Base-by-base conservation (phyloP, 306 rosid genomes). In the Vigna trinervia region DNA sequence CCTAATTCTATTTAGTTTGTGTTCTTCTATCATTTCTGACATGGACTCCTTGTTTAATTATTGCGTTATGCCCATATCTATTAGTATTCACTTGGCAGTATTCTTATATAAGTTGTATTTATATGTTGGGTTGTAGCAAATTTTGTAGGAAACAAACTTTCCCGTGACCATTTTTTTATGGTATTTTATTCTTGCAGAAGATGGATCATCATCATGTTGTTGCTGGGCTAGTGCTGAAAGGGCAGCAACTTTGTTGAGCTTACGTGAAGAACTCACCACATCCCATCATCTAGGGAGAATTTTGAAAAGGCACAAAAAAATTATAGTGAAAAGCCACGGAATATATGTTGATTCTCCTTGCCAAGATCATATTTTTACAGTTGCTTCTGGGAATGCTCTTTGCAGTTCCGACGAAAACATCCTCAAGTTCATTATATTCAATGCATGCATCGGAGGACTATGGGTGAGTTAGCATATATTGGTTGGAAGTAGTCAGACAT, bases 201-300 rank as follows among this genome's bases (percentile, higher is more conserved):
- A 95, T 74, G 98, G 98, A 41, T 90, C 97, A 38, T 89, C 96
- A 45, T 80, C 82, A 19, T 89, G 96, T 76, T 84, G 80, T 83
- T 92, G 98, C 86, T 95, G 98, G 98, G 88, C 95, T 70, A 82
- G 84, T 64, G 92, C 86, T 80, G 93, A 92, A 76, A 88, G 87
- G 82, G 97, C 96, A 5, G 90, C 92, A 74, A 82, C 89, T 76
- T 85, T 95, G 71, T 85, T 92, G 78, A 86, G 93, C 88, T 78
- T 95, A 66, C 80, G 82, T 68, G 93, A 90, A 80, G 77, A 85
- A 61, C 84, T 78, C 75, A 47, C 88, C 4, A 74, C 82, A 46
- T 60, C 43, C 17, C 46, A 41, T 78, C 89, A 81, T 73, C 84
- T 95, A 11, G 85, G 77, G 80, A 90, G 85, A 80, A 81, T 95